Evolutionary conservation across 345 rosid genomes (phyloP), one percentile per base, ranked within the genome.

Genomic region (Erodium maritimum): DNA sequence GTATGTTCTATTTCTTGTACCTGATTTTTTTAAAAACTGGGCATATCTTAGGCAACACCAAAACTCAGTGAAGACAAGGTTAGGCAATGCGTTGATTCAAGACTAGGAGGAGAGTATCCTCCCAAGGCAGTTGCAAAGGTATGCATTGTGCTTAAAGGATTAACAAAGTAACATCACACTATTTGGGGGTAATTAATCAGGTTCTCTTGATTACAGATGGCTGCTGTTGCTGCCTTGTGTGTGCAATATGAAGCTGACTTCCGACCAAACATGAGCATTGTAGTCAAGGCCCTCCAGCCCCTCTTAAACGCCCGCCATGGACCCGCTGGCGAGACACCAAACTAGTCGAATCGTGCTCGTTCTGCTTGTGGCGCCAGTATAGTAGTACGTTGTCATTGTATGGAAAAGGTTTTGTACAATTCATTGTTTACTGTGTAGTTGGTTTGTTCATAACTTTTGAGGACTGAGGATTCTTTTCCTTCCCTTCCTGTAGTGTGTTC

Each of bases 121-220:
- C 84, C 91, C 14, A 93, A 89, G 79, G 97, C 95, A 50, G 95
- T 93, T 60, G 96, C 97, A 46, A 89, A 87, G 97, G 99, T 85
- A 80, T 25, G 60, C 45, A n/a, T 55, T 59, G n/a, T n/a, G n/a
- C n/a, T n/a, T n/a, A n/a, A n/a, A n/a, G n/a, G n/a, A n/a, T n/a
- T n/a, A n/a, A n/a, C n/a, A n/a, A n/a, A n/a, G n/a, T n/a, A n/a
- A n/a, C n/a, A n/a, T n/a, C n/a, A n/a, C n/a, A n/a, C n/a, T n/a
- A n/a, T n/a, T n/a, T n/a, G n/a, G n/a, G n/a, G n/a, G n/a, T n/a
- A n/a, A n/a, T 8, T 59, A 3, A 42, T 21, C n/a, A 42, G 20
- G 23, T 52, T 33, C 63, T 58, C 23, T 54, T 42, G 48, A 68
- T 57, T 63, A 56, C 78, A 91, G 96, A 77, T 88, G 66, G 97